These are phyloP conservation scores for Ammopiptanthus mongolicus DNA, from an alignment of 306 rosid species.

Conservation along the genomic window DNA sequence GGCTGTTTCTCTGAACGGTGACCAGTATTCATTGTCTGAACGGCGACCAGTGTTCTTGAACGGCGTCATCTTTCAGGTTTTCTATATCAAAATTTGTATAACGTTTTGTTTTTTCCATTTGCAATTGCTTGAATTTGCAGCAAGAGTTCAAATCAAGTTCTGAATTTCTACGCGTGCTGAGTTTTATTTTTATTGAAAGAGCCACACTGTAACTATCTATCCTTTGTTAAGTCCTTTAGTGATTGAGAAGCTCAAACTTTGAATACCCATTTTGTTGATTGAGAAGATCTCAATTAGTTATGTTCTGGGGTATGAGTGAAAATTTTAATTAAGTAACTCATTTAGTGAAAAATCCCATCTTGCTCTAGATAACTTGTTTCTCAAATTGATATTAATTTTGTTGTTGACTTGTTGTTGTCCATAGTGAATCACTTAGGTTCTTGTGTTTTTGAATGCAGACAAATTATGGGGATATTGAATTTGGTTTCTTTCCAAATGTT, in stretches of 20 bases:
- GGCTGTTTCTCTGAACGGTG: too few species aligned
- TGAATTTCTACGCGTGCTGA: too few species aligned
- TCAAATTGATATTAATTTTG: too few species aligned
- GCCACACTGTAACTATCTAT: background rate
- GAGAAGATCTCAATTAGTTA: too few species aligned
- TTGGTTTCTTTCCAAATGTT: conserved; percentile 84
- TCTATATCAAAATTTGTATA: background rate
- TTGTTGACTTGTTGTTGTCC: background rate
- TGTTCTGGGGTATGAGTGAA: conserved; percentile 2
- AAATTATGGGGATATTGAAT: conserved; percentile 86
- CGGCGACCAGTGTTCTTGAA: too few species aligned
- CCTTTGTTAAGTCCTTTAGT: background rate
- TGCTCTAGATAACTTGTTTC: too few species aligned
- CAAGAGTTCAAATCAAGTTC: background rate
- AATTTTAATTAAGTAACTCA: background rate
- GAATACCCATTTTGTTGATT: conserved; percentile 2
- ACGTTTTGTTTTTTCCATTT: background rate
- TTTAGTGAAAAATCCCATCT: background rate
- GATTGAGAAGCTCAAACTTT: background rate
- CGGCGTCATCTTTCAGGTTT: conserved; percentile 85
- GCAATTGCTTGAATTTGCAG: background rate
- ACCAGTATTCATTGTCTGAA: too few species aligned
- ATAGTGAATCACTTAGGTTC: background rate
- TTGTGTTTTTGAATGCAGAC: conserved; percentile 50
- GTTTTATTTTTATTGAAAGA: background rate